A percentile compares a stretch with the other conserved stretches of the same genome.
These are phyloP conservation scores for Larix kaempferi DNA, from an alignment of 75 land plant genomes.

Conservation along the genomic window DNA sequence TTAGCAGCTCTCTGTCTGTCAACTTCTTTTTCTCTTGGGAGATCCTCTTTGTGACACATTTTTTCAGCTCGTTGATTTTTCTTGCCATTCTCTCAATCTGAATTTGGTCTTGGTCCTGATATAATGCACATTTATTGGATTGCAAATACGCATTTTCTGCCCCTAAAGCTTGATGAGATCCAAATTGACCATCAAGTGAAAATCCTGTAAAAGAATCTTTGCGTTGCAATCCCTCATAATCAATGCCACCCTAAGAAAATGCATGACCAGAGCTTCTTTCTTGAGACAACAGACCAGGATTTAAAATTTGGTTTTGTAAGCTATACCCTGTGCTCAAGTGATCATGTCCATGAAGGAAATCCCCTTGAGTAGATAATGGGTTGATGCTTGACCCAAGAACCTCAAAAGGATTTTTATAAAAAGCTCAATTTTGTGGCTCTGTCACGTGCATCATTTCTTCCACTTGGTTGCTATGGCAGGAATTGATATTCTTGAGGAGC, in stretches of 20 bases:
- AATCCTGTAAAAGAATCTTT: conserved; percentile 12
- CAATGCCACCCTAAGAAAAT: conserved; percentile 20
- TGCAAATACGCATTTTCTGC: conserved; percentile 25
- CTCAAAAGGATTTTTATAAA: conserved; percentile 28
- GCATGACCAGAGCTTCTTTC: conserved; percentile 30
- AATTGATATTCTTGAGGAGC: conserved; percentile 68
- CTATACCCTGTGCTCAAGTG: conserved; percentile 17
- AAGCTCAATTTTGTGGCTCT: conserved; percentile 32
- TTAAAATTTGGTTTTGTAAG: conserved; percentile 31
- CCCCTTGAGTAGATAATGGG: conserved; percentile 16
- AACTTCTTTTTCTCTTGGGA: conserved; percentile 80
- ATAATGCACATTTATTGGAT: conserved; percentile 26
- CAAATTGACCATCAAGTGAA: conserved; percentile 30
- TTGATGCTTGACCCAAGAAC: conserved; percentile 22
- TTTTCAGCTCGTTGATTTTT: conserved; percentile 76
- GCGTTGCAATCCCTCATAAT: conserved; percentile 19
- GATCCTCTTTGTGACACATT: conserved; percentile 76
- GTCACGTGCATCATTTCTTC: conserved; percentile 55
- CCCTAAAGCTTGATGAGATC: conserved; percentile 21
- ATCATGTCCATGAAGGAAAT: conserved; percentile 31
- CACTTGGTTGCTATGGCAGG: conserved; percentile 64
- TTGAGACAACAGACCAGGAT: conserved; percentile 24
- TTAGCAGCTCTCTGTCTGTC: conserved; percentile 73
- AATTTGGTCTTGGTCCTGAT: conserved; percentile 37
- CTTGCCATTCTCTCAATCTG: conserved; percentile 65